These are phyloP conservation scores for Nicotiana benthamiana DNA, from an alignment of 257 asterid species.

Conservation along the genomic window DNA sequence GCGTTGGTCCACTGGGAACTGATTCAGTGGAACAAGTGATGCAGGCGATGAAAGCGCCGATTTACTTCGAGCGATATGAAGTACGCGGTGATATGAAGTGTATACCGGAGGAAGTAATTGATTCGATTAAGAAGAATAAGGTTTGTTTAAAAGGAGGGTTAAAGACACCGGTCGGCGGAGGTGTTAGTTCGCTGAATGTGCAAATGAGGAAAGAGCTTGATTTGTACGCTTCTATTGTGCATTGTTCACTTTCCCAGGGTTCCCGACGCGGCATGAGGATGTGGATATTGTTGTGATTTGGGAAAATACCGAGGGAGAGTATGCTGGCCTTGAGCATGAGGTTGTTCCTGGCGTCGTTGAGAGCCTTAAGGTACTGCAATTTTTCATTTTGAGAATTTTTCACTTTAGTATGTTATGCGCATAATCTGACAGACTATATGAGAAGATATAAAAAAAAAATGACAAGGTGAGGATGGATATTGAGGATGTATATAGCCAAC, in stretches of 20 bases:
- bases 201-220: slow-evolving; percentile 27
- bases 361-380: slow-evolving; percentile 69
- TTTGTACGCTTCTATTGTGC: slow-evolving; percentile 23
- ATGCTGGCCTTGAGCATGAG: slow-evolving; percentile 98
- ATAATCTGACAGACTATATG: not conserved
- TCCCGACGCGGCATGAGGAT: slow-evolving; percentile 72
- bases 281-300: slow-evolving; percentile 93
- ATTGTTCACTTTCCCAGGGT: slow-evolving; percentile 66
- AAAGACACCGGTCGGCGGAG: slow-evolving; percentile 27
- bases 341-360: slow-evolving; percentile 99
- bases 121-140: slow-evolving; percentile 62
- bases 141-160: slow-evolving; percentile 43
- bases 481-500: not conserved
- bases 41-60: slow-evolving; percentile 82
- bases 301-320: slow-evolving; percentile 98
- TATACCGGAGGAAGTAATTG: slow-evolving; percentile 60
- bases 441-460: not conserved
- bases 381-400: not conserved
- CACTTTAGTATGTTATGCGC: not conserved
- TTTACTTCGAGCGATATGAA: slow-evolving; percentile 61
- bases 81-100: slow-evolving; percentile 68
- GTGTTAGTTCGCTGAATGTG: slow-evolving; percentile 26
- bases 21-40: slow-evolving; percentile 76
- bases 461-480: not conserved
- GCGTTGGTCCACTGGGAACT: slow-evolving; percentile 75